Conservation (phyloP, 2,329 filamentous ascomycete genomes). For the Colletotrichum limetticola region DNA sequence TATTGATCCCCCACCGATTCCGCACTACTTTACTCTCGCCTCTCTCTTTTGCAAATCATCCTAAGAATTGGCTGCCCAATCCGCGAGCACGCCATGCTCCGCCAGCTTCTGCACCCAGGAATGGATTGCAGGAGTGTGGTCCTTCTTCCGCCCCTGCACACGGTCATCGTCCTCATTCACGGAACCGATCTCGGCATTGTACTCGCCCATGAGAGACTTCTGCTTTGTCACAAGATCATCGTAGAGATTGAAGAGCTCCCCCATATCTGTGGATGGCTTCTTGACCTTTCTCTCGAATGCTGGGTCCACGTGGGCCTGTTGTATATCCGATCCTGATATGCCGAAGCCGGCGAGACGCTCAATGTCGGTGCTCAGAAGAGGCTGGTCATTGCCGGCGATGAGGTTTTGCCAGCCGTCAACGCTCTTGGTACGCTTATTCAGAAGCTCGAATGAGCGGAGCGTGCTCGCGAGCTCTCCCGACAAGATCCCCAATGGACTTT, state of each 20-base stretch:
- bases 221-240: conserved; percentile 53
- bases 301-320: conserved; percentile 33
- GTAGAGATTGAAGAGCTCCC: conserved; percentile 49
- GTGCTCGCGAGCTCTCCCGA: conserved; percentile 57
- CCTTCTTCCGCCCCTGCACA: conserved; percentile 67
- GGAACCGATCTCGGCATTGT: conserved; percentile 58
- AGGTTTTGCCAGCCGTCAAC: conserved; percentile 22
- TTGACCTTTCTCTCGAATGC: conserved; percentile 18
- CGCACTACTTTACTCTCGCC: background rate
- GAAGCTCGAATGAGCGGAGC: conserved; percentile 49
- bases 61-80: conserved; percentile 42
- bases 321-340: conserved; percentile 41
- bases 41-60: background rate
- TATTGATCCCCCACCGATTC: background rate
- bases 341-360: conserved; percentile 44
- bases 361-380: conserved; percentile 39
- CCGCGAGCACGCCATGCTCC: conserved; percentile 69
- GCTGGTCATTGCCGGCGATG: conserved; percentile 21
- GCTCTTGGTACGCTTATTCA: conserved; percentile 51
- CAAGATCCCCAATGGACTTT: conserved; percentile 68
- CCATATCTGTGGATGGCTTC: conserved; percentile 13
- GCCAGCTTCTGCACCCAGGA: conserved; percentile 77
- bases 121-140: conserved; percentile 77
- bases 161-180: conserved; percentile 61
- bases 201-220: conserved; percentile 53